A percentile compares a stretch with the other conserved stretches of the same genome.
Evolutionary conservation across 129 eudicot species (phyloP).

Genomic region (Arctium lappa): DNA sequence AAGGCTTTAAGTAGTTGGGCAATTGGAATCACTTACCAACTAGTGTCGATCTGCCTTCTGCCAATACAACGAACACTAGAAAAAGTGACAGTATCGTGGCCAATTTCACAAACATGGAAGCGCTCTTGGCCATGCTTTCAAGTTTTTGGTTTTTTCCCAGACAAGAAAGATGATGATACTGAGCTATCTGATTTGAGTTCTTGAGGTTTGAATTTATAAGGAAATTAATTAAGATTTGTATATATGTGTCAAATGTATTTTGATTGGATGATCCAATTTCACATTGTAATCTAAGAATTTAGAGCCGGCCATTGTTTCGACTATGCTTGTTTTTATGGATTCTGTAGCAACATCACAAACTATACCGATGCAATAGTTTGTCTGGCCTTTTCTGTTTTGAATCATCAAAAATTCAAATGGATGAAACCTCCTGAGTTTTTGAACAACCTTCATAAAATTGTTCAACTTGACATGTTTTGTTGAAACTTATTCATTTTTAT

Average conservation of each 20-base stretch:
- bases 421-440: too few species aligned
- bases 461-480: too few species aligned
- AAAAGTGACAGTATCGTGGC: constrained; percentile 2
- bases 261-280: background rate
- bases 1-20: background rate
- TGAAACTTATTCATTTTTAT: too few species aligned
- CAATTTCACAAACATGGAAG: constrained; percentile 20
- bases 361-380: background rate
- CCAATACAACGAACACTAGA: constrained; percentile 11
- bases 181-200: constrained; percentile 7
- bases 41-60: constrained; percentile 16
- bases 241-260: background rate
- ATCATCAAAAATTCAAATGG: too few species aligned
- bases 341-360: background rate
- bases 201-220: constrained; percentile 8
- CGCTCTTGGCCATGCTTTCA: constrained; percentile 6
- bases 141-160: constrained; percentile 2
- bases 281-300: constrained; percentile 12
- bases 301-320: constrained; percentile 1
- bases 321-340: background rate
- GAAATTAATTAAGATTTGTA: background rate
- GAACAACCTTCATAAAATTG: too few species aligned
- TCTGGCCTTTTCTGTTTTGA: background rate
- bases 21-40: background rate
- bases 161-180: background rate